These are phyloP conservation scores for Phytophthora kernoviae DNA, from an alignment of 352 stramenopile species.

Conservation along the genomic window DNA sequence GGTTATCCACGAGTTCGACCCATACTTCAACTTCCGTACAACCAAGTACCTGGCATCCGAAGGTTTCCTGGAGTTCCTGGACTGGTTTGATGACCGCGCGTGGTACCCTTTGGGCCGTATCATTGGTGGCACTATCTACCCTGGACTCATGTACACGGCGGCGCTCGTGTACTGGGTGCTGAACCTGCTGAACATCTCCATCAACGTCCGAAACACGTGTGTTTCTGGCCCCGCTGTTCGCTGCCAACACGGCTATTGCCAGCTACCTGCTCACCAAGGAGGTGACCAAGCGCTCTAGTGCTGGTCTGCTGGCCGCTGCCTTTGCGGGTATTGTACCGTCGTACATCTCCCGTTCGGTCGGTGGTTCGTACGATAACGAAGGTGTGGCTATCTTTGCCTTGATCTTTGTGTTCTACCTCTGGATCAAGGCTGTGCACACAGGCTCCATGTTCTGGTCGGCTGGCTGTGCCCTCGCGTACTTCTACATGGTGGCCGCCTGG, in stretches of 20 bases:
- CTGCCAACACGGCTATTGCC: slow-evolving; percentile 87
- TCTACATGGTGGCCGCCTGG: slow-evolving; percentile 98
- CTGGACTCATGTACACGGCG: slow-evolving; percentile 91
- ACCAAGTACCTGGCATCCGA: slow-evolving; percentile 96
- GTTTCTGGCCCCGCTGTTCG: slow-evolving; percentile 91
- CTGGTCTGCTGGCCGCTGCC: slow-evolving; percentile 89
- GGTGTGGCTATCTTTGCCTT: slow-evolving; percentile 97
- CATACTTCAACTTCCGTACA: slow-evolving; percentile 99
- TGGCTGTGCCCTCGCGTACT: slow-evolving; percentile 92
- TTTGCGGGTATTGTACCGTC: slow-evolving; percentile 97
- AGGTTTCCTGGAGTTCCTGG: slow-evolving; percentile 96
- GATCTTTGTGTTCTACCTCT: slow-evolving; percentile 97
- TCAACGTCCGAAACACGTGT: slow-evolving; percentile 94
- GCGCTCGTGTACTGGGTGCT: slow-evolving; percentile 90
- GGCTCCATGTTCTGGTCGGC: slow-evolving; percentile 88
- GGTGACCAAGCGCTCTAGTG: slow-evolving; percentile 88
- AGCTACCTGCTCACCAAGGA: slow-evolving; percentile 92
- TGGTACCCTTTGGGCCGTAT: slow-evolving; percentile 94
- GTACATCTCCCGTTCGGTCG: slow-evolving; percentile 96
- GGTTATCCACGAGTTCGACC: slow-evolving; percentile 92
- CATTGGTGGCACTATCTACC: slow-evolving; percentile 95
- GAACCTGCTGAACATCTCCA: slow-evolving; percentile 91
- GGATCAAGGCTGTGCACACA: slow-evolving; percentile 94
- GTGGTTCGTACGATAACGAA: slow-evolving; percentile 99
- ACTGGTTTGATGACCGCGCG: slow-evolving; percentile 97